Conservation (phyloP, 768 basidiomycete species). For the Tricholoma flavovirens region DNA sequence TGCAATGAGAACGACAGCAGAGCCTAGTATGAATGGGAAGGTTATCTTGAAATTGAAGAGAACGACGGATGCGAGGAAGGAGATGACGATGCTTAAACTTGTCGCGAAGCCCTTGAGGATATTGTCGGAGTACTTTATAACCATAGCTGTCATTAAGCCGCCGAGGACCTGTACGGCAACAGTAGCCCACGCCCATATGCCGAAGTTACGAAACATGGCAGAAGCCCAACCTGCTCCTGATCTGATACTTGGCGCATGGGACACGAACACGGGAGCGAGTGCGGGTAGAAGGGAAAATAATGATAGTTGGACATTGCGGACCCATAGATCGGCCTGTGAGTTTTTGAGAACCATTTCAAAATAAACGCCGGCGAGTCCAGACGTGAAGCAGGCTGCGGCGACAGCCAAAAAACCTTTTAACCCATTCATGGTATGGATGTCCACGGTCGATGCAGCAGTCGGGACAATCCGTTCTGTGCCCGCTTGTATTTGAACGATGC, state of each 20-base stretch:
- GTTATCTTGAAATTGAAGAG: conserved; percentile 90
- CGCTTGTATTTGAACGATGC: conserved; percentile 81
- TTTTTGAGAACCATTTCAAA: conserved; percentile 97
- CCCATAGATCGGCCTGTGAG: conserved; percentile 87
- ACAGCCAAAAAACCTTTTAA: conserved; percentile 89
- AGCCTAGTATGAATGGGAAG: conserved; percentile 79
- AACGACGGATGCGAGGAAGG: conserved; percentile 86
- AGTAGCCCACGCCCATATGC: conserved; percentile 93
- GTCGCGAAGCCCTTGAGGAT: conserved; percentile 96
- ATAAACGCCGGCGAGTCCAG: conserved; percentile 94
- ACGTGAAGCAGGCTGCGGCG: conserved; percentile 86
- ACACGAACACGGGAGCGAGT: conserved; percentile 66
- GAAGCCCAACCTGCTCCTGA: conserved; percentile 34
- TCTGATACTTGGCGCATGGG: conserved; percentile 25
- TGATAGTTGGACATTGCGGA: conserved; percentile 93
- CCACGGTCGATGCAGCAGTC: conserved; percentile 17
- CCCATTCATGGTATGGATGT: conserved; percentile 64
- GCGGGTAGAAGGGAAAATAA: conserved; percentile 92
- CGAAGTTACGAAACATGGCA: conserved; percentile 78
- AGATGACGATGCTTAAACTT: conserved; percentile 88
- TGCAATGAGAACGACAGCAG: conserved; percentile 75
- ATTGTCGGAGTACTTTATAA: conserved; percentile 97
- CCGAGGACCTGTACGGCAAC: conserved; percentile 88
- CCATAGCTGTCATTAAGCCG: conserved; percentile 88
- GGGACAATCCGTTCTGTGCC: conserved; percentile 23